Base-by-base conservation (phyloP, 2,329 filamentous ascomycete species). In the Sporothrix inflata region DNA sequence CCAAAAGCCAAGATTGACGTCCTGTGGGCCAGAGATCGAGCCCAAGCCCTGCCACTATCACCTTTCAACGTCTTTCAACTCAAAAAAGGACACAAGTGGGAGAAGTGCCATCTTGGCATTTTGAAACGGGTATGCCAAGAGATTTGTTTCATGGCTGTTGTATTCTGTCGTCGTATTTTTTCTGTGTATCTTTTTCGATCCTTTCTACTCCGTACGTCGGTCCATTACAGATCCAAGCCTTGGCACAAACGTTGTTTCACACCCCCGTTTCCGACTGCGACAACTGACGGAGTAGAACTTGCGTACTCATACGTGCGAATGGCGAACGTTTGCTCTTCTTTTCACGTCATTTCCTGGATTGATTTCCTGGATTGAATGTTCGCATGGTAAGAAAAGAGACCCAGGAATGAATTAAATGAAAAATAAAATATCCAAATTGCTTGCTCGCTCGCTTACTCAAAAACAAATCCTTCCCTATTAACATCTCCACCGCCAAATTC, bases 241-340 rank as follows among this genome's bases (percentile, higher is more conserved):
- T 67, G 65, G 65, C 65, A 67, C 66, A 34, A 55, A 49, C 30
- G 19, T 42, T 42, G 66, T 69, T 69, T 69, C 47, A 69, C 49
- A 55, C 34, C 34, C 47, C 61, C 21, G 40, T 45, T 63, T 63
- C 34, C 57, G 57, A 42, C 34, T 63, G 57, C 57, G 30, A 63
- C 34, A 24, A 34, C 57, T n/a, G 34, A 16, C 9, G 11, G n/a
- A 63, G 57, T n/a, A 11, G 8, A 9, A 5, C n/a, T 24, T 63
- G n/a, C 11, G 19, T 47, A 12, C 6, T 1, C 14, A 3, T 47
- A 47, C 42, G 9, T 47, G 14, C 14, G 4, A 19, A 47, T 47
- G 42, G 42, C 14, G 19, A 5, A 45, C 40, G 40, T 45, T 12
- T 45, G 12, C 12, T 11, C 16, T 11, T 11, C n/a, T 24, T 21